A percentile compares a stretch with the other conserved stretches of the same genome.
phyloP scores from a whole-genome alignment of 73 alveolate genomes.

The Uronychia binucleata region DNA sequence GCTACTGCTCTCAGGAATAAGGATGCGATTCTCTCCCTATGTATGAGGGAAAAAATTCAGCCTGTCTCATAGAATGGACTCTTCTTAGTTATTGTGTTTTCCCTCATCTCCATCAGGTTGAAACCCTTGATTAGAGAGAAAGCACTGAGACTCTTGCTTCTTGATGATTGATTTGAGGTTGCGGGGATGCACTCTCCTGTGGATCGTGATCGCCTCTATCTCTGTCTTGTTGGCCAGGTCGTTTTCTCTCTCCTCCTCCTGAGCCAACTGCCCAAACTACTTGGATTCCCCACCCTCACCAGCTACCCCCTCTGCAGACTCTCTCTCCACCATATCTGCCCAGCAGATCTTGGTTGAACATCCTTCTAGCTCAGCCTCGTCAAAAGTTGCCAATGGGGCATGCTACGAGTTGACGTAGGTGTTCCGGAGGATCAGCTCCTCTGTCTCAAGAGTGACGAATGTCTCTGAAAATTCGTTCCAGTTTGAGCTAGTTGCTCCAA shows the following conservation, averaged over 20 bases:
- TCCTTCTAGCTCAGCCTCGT: background rate
- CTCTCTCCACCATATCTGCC: background rate
- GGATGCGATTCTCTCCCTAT: too few relatives aligned
- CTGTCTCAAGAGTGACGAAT: constrained; percentile 5
- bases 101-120: too few relatives aligned
- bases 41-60: too few relatives aligned
- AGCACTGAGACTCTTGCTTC: background rate
- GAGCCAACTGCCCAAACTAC: constrained; percentile 6
- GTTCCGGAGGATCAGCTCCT: constrained; percentile 10
- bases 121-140: too few relatives aligned
- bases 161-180: background rate
- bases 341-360: background rate
- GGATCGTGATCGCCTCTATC: background rate
- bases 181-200: background rate
- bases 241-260: constrained; percentile 3
- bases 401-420: constrained; percentile 36
- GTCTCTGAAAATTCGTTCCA: constrained; percentile 12
- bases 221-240: constrained; percentile 3
- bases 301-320: background rate
- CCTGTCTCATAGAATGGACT: too few relatives aligned
- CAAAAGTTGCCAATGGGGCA: constrained; percentile 80
- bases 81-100: too few relatives aligned
- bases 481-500: constrained; percentile 9
- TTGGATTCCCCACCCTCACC: background rate
- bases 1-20: too few relatives aligned